Evolutionary conservation across 2,329 filamentous ascomycete species (phyloP), one percentile per base, ranked within the genome.

Genomic region (Botryotinia narcissicola): DNA sequence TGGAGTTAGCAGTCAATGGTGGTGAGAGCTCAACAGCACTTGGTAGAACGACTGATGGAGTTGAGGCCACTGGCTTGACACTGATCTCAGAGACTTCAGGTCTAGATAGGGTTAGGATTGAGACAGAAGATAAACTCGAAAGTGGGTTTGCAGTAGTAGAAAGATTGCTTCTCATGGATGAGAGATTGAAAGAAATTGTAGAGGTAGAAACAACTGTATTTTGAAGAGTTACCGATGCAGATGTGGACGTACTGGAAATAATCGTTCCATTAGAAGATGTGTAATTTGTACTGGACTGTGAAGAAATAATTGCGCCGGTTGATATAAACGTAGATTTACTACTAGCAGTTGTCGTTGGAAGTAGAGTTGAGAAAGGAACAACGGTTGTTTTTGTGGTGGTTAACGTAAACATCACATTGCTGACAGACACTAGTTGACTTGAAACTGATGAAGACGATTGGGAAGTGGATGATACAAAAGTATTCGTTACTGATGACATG

Each of bases 61-160:
- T 73, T 35, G 73, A 67, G 18, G 75, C 78, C 7, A 78, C 51
- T 7, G 78, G 78, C 25, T 70, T 62, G n/a, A 48, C 73, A 77
- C 35, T 61, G 35, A 22, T 61, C 12, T 16, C 3, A 9, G 22
- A n/a, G 14, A 22, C 29, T 48, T 60, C 35, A 70, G 70, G 25
- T 73, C 40, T 6, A 4, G 44, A 37, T 48, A 12, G n/a, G 2
- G 12, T 37, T 9, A 32, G 20, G 22, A 22, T 51, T n/a, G 22
- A 51, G 44, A 35, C 44, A 20, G 14, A n/a, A 51, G 12, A 14
- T 0, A n/a, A 12, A 4, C 22, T 37, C 14, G 44, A 48, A 66
- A 20, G 46, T 9, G 62, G 35, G 22, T 20, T 14, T 4, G 75
- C 75, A 35, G 46, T 75, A 4, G 67, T 44, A 42, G 25, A 29